phyloP scores from a whole-genome alignment of 164 flowering plant genomes.

The Vitis riparia region DNA sequence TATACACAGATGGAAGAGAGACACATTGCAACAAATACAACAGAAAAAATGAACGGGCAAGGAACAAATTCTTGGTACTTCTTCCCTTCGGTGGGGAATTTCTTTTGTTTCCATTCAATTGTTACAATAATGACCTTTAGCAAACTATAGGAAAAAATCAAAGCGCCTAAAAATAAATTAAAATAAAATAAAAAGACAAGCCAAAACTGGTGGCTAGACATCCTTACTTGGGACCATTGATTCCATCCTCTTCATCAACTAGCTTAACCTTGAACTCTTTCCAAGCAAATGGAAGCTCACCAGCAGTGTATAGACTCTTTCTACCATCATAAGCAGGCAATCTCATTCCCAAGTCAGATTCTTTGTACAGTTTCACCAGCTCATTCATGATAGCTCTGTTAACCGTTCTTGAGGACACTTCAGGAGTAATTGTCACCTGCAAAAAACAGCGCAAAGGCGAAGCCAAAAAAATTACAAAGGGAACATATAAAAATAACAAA shows the following conservation, averaged over 20 bases:
- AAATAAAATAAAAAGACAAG: background rate
- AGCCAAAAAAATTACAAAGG: constrained; percentile 1
- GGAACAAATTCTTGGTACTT: too few species aligned
- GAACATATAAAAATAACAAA: constrained; percentile 18
- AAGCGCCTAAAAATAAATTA: background rate
- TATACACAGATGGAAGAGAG: background rate
- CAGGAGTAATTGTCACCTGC: constrained; percentile 89
- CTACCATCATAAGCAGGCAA: constrained; percentile 96
- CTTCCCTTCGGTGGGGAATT: too few species aligned
- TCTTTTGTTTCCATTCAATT: background rate
- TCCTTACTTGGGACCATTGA: constrained; percentile 66
- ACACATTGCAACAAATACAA: background rate
- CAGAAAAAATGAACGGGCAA: background rate
- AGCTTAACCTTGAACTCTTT: constrained; percentile 76
- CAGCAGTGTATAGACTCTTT: constrained; percentile 90
- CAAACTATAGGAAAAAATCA: background rate
- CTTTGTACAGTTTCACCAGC: constrained; percentile 68
- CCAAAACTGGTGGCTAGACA: constrained; percentile 3
- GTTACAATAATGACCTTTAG: background rate
- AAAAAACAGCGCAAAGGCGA: constrained; percentile 22
- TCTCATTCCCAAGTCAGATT: constrained; percentile 84
- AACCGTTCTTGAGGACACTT: constrained; percentile 66
- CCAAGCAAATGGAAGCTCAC: constrained; percentile 81
- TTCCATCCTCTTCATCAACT: constrained; percentile 70
- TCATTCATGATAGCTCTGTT: constrained; percentile 83